Conservation (phyloP, 352 stramenopile species). For the Phytophthora megakarya region DNA sequence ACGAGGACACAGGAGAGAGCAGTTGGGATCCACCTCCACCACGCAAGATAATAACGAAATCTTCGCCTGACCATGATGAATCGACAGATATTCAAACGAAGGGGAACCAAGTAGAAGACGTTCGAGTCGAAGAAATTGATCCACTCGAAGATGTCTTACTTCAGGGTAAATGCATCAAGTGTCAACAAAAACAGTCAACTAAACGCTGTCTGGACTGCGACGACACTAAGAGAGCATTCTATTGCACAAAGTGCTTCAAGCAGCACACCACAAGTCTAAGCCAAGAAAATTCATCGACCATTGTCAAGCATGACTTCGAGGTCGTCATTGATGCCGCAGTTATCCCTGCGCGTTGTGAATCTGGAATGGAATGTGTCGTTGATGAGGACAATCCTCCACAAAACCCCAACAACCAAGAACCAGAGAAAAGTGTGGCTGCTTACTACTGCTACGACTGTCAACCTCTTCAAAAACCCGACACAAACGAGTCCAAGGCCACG, state of each 20-base stretch:
- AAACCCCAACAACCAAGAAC: constrained; percentile 12
- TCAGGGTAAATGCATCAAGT: constrained; percentile 49
- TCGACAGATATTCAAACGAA: background rate
- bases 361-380: constrained; percentile 16
- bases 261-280: constrained; percentile 40
- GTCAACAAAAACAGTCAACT: constrained; percentile 34
- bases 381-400: constrained; percentile 2
- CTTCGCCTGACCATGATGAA: constrained; percentile 1
- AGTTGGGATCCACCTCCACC: constrained; percentile 51
- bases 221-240: constrained; percentile 28
- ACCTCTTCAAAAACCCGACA: background rate
- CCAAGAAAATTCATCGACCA: constrained; percentile 26
- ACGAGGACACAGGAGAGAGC: constrained; percentile 50
- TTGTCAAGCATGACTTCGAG: constrained; percentile 62
- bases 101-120: constrained; percentile 1
- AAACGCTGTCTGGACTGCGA: constrained; percentile 68
- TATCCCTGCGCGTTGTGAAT: constrained; percentile 38
- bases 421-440: constrained; percentile 30
- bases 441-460: constrained; percentile 53
- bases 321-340: constrained; percentile 38
- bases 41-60: constrained; percentile 8
- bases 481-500: background rate
- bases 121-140: constrained; percentile 15
- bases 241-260: constrained; percentile 61
- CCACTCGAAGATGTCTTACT: constrained; percentile 14